Conservation (phyloP, 192 early-diverging fungal genomes). For the Backusella parvicylindrica region DNA sequence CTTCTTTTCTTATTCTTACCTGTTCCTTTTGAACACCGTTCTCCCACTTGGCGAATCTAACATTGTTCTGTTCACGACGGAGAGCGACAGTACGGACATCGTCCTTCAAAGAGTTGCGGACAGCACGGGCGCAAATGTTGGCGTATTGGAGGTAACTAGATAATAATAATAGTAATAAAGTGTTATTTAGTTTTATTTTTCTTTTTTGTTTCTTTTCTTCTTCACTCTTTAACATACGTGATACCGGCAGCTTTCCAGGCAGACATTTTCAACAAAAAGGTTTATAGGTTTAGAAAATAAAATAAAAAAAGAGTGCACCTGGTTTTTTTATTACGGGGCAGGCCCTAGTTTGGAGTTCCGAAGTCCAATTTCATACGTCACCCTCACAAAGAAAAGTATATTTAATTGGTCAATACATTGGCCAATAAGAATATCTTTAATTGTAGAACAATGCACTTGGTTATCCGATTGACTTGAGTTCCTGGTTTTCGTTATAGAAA, state of each 20-base stretch:
- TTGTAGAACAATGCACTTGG: not conserved
- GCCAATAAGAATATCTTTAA: not conserved
- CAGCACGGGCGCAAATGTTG: slow-evolving; percentile 74
- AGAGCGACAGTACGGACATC: slow-evolving; percentile 62
- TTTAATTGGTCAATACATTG: not conserved
- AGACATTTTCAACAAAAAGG: slow-evolving; percentile 34
- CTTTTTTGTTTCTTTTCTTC: not conserved
- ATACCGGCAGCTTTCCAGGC: slow-evolving; percentile 53
- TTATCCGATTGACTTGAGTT: too few species aligned
- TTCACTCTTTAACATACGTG: slow-evolving; percentile 21
- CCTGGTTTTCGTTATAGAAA: too few species aligned
- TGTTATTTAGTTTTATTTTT: not conserved
- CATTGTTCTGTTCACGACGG: slow-evolving; percentile 71
- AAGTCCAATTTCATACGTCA: not conserved
- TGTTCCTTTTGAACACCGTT: slow-evolving; percentile 75
- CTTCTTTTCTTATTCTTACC: slow-evolving; percentile 43
- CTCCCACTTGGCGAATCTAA: slow-evolving; percentile 78
- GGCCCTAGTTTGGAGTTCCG: not conserved
- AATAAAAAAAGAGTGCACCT: slow-evolving; percentile 1
- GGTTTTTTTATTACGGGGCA: slow-evolving; percentile 3
- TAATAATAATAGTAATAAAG: not conserved
- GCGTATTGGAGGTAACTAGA: slow-evolving; percentile 83
- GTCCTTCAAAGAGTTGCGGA: slow-evolving; percentile 83
- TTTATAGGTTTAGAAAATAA: not conserved
- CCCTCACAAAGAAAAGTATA: not conserved